Conservation (phyloP, 805 yeast species). For the Candida caryicola region DNA sequence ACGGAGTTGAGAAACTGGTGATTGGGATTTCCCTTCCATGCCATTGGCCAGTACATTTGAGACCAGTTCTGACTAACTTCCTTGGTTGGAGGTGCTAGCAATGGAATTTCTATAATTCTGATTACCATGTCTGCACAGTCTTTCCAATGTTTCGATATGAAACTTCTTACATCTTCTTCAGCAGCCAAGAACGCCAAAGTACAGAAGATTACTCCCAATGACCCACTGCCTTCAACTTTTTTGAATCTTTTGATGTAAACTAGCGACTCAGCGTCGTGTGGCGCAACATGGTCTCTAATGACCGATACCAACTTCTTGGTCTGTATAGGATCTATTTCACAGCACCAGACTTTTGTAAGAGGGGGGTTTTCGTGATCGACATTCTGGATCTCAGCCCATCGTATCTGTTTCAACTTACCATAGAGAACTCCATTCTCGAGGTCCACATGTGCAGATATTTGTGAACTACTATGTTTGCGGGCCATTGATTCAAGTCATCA, state of each 20-base stretch:
- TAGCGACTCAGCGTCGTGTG: constrained; percentile 24
- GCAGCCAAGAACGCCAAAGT: constrained; percentile 32
- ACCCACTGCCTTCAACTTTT: constrained; percentile 22
- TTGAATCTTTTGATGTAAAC: constrained; percentile 56
- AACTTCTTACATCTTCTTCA: constrained; percentile 17
- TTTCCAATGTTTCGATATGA: background rate
- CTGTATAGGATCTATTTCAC: constrained; percentile 41
- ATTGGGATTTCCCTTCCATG: constrained; percentile 92
- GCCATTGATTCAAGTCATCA: background rate
- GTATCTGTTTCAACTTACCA: constrained; percentile 45
- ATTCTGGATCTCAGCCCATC: constrained; percentile 20
- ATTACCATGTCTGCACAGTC: background rate
- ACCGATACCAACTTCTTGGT: constrained; percentile 26
- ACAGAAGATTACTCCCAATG: constrained; percentile 47
- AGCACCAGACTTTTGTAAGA: constrained; percentile 46
- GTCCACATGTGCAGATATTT: constrained; percentile 36
- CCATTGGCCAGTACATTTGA: constrained; percentile 71
- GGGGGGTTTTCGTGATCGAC: constrained; percentile 20
- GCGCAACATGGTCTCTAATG: constrained; percentile 25
- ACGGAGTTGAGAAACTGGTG: constrained; percentile 64
- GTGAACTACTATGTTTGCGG: background rate
- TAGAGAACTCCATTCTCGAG: constrained; percentile 44
- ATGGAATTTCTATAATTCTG: background rate
- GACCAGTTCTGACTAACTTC: constrained; percentile 71
- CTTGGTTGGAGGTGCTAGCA: constrained; percentile 58